Evolutionary conservation across 352 stramenopile genomes (phyloP), one percentile per base, ranked within the genome.

Genomic region (Saprolegnia parasitica): DNA sequence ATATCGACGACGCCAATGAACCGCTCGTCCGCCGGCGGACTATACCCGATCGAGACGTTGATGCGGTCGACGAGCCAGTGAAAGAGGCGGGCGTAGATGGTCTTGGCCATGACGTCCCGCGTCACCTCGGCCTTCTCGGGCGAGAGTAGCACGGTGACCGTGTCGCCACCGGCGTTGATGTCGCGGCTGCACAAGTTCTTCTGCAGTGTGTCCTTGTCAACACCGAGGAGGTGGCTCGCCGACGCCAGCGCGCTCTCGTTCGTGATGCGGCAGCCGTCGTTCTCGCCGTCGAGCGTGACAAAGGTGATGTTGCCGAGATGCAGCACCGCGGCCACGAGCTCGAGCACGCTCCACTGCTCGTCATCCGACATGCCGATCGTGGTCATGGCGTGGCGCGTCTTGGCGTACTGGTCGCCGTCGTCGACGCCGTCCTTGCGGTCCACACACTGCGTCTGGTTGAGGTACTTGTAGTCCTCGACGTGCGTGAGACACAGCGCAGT

Each of bases 221-320:
- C 49, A 39, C 66, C 66, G 18, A 72, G 66, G 93, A 84, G 20
- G 84, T 84, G 29, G 93, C 67, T 0, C 91, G 77, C 13, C 11
- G 5, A 21, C n/a, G 50, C 54, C 26, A 61, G 11, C 5, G 11
- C 26, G 50, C 56, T 26, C 57, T 60, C 15, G 10, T 24, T 62
- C 0, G 29, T 39, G 11, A 70, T n/a, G n/a, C 96, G 74, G 16
- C 77, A 74, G 13, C 83, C 86, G 0, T 78, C 76, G 20, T 95
- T 79, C 35, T 60, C 24, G 24, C 52, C 52, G 13, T 16, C 13
- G 11, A 62, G 55, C 0, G 72, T 82, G 45, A 86, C 78, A 55
- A 97, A 96, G 24, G 72, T 66, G 18, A 96, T 24, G 49, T 98
- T 91, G 10, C 91, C 91, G 1, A 98, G 77, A 70, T 94, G 85